Conservation (phyloP, 2,329 filamentous ascomycete genomes). For the Aspergillus amoenus region DNA sequence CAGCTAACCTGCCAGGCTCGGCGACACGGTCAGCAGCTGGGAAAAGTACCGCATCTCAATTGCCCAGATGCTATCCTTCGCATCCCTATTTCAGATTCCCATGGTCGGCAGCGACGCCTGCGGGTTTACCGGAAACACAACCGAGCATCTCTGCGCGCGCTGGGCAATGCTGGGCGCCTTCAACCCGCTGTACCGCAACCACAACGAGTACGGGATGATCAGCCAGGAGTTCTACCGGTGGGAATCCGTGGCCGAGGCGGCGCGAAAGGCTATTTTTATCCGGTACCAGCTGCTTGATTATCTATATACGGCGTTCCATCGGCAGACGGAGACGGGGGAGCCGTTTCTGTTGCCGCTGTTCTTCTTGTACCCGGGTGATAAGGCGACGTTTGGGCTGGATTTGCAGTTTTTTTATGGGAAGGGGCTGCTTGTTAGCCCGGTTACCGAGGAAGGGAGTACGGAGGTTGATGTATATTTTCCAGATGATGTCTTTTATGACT, state of each 20-base stretch:
- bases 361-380: slow-evolving; percentile 65
- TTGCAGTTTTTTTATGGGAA: slow-evolving; percentile 63
- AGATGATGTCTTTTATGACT: slow-evolving; percentile 61
- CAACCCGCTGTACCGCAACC: slow-evolving; percentile 73
- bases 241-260: slow-evolving; percentile 61
- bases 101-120: slow-evolving; percentile 74
- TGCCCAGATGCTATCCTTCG: slow-evolving; percentile 59
- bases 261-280: slow-evolving; percentile 66
- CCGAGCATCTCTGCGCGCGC: slow-evolving; percentile 67
- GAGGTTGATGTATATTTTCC: slow-evolving; percentile 58
- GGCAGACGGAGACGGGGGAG: slow-evolving; percentile 59
- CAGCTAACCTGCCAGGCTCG: slow-evolving; percentile 43
- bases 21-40: slow-evolving; percentile 62
- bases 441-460: slow-evolving; percentile 53
- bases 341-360: slow-evolving; percentile 70
- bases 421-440: slow-evolving; percentile 57
- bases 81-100: slow-evolving; percentile 65
- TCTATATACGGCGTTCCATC: slow-evolving; percentile 69
- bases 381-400: slow-evolving; percentile 52
- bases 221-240: slow-evolving; percentile 73
- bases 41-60: slow-evolving; percentile 60
- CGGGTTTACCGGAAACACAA: slow-evolving; percentile 68
- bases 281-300: slow-evolving; percentile 77
- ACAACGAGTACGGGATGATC: slow-evolving; percentile 57
- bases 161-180: slow-evolving; percentile 75